phyloP scores from a whole-genome alignment of 169 alveolate genomes.

The Cyclospora cayetanensis region DNA sequence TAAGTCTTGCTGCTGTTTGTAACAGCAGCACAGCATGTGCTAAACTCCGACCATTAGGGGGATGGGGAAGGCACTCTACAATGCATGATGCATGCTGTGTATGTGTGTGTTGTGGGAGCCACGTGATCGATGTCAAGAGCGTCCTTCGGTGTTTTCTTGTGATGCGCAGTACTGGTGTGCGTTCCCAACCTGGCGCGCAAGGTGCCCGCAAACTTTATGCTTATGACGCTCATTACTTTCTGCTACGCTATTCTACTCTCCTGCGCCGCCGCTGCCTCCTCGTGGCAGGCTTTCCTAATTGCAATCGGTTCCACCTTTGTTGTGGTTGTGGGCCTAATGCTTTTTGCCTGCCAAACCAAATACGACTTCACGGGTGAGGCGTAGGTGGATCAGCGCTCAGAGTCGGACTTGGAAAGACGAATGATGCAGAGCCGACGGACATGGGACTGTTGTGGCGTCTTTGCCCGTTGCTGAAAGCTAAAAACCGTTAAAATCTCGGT shows the following conservation, averaged over 20 bases:
- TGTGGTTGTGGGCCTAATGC: constrained; percentile 80
- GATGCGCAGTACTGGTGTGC: constrained; percentile 58
- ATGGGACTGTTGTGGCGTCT: too few species aligned
- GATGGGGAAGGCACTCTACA: too few species aligned
- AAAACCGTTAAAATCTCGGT: too few species aligned
- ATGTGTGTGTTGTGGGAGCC: neutral
- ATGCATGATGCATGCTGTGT: neutral
- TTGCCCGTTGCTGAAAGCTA: too few species aligned
- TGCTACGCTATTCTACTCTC: constrained; percentile 37
- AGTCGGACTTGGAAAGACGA: too few species aligned
- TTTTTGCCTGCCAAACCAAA: constrained; percentile 84
- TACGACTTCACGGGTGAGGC: constrained; percentile 85
- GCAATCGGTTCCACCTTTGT: constrained; percentile 83
- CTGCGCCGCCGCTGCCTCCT: constrained; percentile 59
- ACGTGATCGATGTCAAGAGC: neutral
- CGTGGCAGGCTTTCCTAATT: constrained; percentile 61
- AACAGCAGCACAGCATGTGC: too few species aligned
- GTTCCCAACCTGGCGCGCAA: constrained; percentile 40
- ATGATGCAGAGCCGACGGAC: too few species aligned
- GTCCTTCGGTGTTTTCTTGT: too few species aligned
- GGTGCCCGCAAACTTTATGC: constrained; percentile 41
- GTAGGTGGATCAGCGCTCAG: too few species aligned
- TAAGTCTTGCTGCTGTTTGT: too few species aligned
- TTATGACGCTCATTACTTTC: constrained; percentile 36
- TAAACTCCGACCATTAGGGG: too few species aligned